phyloP scores from a whole-genome alignment of 257 asterid species.

The Solanum chiquidenum region DNA sequence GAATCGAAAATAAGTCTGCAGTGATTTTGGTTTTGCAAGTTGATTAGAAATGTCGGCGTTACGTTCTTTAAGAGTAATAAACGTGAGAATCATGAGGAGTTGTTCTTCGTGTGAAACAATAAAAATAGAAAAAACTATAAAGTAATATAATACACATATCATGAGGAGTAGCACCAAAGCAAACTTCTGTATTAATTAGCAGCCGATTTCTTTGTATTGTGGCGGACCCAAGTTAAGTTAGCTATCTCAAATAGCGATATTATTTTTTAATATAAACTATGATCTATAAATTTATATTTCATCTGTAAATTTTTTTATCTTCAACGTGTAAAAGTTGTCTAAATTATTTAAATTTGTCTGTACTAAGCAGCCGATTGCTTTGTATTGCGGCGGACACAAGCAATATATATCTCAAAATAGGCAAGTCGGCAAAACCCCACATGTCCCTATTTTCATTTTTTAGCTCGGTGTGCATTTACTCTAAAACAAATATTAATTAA shows the following conservation, averaged over 20 bases:
- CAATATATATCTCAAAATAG: neutral
- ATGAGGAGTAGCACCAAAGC: neutral
- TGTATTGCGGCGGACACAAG: neutral
- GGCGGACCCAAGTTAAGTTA: neutral
- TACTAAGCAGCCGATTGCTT: neutral
- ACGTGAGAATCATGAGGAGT: neutral
- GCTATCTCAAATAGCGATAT: neutral
- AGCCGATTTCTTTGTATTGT: neutral
- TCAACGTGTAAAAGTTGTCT: neutral
- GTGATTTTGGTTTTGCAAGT: neutral
- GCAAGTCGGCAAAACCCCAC: neutral
- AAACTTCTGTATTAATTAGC: neutral
- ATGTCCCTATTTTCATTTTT: neutral
- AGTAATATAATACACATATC: neutral
- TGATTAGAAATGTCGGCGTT: neutral
- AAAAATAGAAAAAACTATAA: neutral
- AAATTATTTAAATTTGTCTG: neutral
- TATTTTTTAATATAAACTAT: neutral
- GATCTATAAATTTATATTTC: no score
- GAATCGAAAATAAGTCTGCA: neutral
- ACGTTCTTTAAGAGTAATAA: neutral
- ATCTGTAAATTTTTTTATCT: neutral
- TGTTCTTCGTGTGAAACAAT: neutral
- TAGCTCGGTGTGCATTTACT: neutral
- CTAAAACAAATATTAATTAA: neutral